These are phyloP conservation scores for Colletotrichum sp. DNA, from an alignment of 2,329 filamentous ascomycete species.

Conservation along the genomic window DNA sequence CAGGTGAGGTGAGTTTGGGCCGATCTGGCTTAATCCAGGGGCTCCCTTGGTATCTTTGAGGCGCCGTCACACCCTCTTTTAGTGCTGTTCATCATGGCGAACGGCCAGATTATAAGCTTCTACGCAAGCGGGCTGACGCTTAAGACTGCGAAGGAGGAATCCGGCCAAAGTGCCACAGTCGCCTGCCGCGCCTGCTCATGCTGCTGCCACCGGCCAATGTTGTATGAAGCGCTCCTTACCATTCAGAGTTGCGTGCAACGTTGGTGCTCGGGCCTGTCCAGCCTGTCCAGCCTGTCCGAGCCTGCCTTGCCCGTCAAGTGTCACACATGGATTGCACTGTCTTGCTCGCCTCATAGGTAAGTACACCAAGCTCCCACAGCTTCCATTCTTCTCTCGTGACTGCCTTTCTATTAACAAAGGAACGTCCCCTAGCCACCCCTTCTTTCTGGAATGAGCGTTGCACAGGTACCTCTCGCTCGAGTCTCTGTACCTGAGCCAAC, in stretches of 20 bases:
- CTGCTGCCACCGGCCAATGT: neutral
- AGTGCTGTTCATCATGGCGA: neutral
- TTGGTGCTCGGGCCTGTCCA: neutral
- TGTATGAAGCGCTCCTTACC: neutral
- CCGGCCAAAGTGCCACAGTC: neutral
- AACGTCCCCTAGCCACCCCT: neutral
- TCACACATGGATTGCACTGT: neutral
- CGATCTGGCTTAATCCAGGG: neutral
- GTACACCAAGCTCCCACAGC: neutral
- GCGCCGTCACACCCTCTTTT: neutral
- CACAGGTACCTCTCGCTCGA: neutral
- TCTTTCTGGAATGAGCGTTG: neutral
- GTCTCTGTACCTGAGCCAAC: neutral
- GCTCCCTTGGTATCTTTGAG: neutral
- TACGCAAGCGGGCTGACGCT: neutral
- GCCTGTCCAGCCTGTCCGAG: neutral
- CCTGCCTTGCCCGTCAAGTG: neutral
- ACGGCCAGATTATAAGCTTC: neutral
- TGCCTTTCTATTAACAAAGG: neutral
- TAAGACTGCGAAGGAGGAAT: neutral
- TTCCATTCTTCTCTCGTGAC: neutral
- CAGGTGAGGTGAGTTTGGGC: neutral
- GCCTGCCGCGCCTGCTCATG: neutral
- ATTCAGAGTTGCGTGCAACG: neutral
- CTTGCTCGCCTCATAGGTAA: neutral